Base-by-base conservation (phyloP, 306 rosid genomes). In the Trichosanthes truncata region DNA sequence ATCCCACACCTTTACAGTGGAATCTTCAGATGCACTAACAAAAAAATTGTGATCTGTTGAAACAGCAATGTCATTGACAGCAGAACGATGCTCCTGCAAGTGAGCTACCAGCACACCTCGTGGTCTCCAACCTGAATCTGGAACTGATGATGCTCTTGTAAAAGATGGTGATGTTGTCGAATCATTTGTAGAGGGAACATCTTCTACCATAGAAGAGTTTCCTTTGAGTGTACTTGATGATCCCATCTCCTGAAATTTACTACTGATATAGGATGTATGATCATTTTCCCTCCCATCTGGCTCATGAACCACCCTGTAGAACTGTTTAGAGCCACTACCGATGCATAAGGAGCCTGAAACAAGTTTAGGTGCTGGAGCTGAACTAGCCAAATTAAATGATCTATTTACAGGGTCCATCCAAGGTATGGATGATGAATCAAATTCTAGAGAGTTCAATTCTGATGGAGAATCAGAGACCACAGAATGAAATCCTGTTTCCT, bases 91-190 rank as follows among this genome's bases (percentile, higher is more conserved):
- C 89, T 95, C 98, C 86, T 95, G 98, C 72, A 95, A 96, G 85
- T 95, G 98, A 25, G 97, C 98, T 86, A 92, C 95, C 88, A 95
- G 84, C 73, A 95, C 97, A 49, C 98, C 98, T 43, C 92, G 93
- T 4, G 98, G 98, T 84, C 92, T 89, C 98, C 98, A 95, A 72
- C 97, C 98, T 61, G 97, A 91, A 83, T 95, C 97, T 45, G 93
- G 87, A 80, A 89, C 81, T 49, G 95, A 82, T 46, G 91, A 80
- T 51, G 91, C 77, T 80, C 93, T 89, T 75, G 90, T 61, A 84
- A 89, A 85, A 80, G 97, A 81, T 36, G 92, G 88, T 84, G 86
- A 79, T 86, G 89, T 89, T 46, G 93, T 82, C 55, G 80, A 67
- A 89, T 92, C 98, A 57, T 90, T 85, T 79, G 87, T 82, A 31